Conservation (phyloP, 306 rosid species). For the Chamaecrista fasciculata region DNA sequence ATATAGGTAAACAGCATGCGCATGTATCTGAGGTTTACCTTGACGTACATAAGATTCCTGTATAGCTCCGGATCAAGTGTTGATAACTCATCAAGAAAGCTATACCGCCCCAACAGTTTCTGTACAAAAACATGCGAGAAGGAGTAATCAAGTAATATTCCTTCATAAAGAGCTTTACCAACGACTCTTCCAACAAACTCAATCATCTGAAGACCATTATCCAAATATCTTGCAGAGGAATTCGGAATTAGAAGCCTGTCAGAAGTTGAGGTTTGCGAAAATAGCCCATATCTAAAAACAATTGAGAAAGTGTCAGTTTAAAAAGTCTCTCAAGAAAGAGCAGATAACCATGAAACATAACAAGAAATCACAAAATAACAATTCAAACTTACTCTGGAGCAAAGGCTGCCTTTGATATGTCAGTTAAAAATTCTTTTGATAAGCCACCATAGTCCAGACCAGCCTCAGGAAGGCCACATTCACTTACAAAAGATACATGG, state of each 20-base stretch:
- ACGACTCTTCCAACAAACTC: conserved; percentile 98
- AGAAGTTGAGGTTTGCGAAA: conserved; percentile 86
- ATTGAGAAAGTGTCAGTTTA: conserved; percentile 28
- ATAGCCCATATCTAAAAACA: conserved; percentile 69
- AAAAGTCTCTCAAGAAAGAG: conserved; percentile 24
- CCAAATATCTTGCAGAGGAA: conserved; percentile 80
- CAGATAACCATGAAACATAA: conserved; percentile 27
- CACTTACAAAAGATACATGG: conserved; percentile 97
- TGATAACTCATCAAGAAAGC: conserved; percentile 93
- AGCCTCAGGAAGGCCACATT: conserved; percentile 97
- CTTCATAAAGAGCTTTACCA: conserved; percentile 98
- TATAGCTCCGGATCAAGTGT: conserved; percentile 95
- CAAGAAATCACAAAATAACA: conserved; percentile 18
- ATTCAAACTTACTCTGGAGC: conserved; percentile 78
- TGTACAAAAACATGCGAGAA: conserved; percentile 92
- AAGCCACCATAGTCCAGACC: conserved; percentile 98
- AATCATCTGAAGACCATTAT: conserved; percentile 93
- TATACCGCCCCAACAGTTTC: conserved; percentile 91
- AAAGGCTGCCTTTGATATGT: conserved; percentile 86
- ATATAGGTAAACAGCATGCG: conserved; percentile 14
- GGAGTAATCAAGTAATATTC: conserved; percentile 92
- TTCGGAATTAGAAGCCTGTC: conserved; percentile 84
- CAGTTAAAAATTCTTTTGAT: conserved; percentile 92
- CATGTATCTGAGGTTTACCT: conserved; percentile 57
- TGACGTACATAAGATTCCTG: conserved; percentile 88